Percentiles rank a stretch among this genome's conserved stretches.
phyloP scores from a whole-genome alignment of 2,329 filamentous ascomycete genomes.

The Aspergillus viridinutans region DNA sequence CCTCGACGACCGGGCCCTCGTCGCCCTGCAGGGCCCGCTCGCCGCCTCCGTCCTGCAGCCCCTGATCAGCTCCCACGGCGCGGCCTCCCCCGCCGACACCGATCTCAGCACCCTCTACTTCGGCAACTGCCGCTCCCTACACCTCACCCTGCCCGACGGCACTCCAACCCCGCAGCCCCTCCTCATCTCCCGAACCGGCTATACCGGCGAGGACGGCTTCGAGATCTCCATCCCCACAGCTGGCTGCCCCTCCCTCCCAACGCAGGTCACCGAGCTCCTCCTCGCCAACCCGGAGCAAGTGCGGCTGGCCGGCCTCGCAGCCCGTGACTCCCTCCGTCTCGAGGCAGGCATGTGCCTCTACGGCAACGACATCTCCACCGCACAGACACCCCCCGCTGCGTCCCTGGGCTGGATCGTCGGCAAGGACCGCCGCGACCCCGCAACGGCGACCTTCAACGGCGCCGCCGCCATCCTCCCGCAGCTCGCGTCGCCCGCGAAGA shows the following conservation, averaged over 20 bases:
- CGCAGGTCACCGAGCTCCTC: slow-evolving; percentile 62
- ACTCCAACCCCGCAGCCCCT: slow-evolving; percentile 51
- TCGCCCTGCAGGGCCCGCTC: slow-evolving; percentile 86
- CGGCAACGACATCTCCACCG: slow-evolving; percentile 90
- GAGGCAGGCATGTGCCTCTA: slow-evolving; percentile 99
- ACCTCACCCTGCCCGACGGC: slow-evolving; percentile 57
- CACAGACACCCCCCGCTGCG: slow-evolving; percentile 64
- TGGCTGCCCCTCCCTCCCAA: slow-evolving; percentile 49
- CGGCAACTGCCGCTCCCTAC: slow-evolving; percentile 66
- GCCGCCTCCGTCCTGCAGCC: slow-evolving; percentile 65
- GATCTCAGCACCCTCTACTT: slow-evolving; percentile 72
- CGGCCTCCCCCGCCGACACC: slow-evolving; percentile 36
- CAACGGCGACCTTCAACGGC: slow-evolving; percentile 73
- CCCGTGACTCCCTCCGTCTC: slow-evolving; percentile 84
- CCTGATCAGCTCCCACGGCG: slow-evolving; percentile 52
- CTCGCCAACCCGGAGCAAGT: slow-evolving; percentile 63
- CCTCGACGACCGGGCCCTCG: slow-evolving; percentile 67
- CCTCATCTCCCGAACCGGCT: slow-evolving; percentile 82
- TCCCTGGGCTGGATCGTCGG: slow-evolving; percentile 76
- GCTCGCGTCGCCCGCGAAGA: slow-evolving; percentile 53
- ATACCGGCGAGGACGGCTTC: slow-evolving; percentile 97
- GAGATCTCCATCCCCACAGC: slow-evolving; percentile 79
- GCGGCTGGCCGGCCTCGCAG: slow-evolving; percentile 80
- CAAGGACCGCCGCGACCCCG: slow-evolving; percentile 62
- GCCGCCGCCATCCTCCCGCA: slow-evolving; percentile 72